phyloP scores from a whole-genome alignment of 768 basidiomycete genomes.

The Coprinellus micaceus region DNA sequence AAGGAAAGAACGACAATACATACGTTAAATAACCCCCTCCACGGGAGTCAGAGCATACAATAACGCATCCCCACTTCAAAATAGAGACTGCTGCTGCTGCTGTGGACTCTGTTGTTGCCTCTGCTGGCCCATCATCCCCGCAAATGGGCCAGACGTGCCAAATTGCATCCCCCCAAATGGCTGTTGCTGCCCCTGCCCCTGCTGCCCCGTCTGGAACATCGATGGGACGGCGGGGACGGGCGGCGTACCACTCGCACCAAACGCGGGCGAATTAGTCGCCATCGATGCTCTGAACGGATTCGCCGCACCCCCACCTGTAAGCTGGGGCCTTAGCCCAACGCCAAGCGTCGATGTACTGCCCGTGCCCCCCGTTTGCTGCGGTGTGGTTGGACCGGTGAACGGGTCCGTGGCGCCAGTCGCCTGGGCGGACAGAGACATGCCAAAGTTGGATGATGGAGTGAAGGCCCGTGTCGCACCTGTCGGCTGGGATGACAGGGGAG shows the following conservation, averaged over 20 bases:
- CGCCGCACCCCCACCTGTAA: conserved; percentile 56
- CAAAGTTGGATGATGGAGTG: not conserved
- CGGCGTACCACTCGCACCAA: conserved; percentile 12
- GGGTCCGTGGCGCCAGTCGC: not conserved
- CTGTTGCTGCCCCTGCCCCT: not conserved
- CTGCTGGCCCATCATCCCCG: too few relatives aligned
- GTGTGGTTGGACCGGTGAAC: not conserved
- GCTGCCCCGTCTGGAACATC: not conserved
- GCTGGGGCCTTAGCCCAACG: conserved; percentile 55
- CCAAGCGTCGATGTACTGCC: conserved; percentile 30
- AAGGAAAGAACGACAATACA: too few relatives aligned
- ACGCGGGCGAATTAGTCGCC: conserved; percentile 26
- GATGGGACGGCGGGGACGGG: not conserved
- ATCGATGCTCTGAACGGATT: conserved; percentile 70
- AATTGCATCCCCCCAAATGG: too few relatives aligned
- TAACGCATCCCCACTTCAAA: too few relatives aligned
- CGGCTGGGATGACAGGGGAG: not conserved
- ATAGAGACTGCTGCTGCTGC: too few relatives aligned
- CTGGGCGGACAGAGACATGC: not conserved
- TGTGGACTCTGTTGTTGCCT: too few relatives aligned
- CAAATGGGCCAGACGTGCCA: too few relatives aligned
- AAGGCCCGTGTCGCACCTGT: not conserved
- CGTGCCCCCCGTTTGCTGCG: conserved; percentile 13
- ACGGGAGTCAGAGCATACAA: too few relatives aligned
- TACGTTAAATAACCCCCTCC: too few relatives aligned